Percentiles rank a stretch among this genome's conserved stretches.
These are phyloP conservation scores for Uronychia setigera DNA, from an alignment of 73 alveolate species.

Conservation along the genomic window DNA sequence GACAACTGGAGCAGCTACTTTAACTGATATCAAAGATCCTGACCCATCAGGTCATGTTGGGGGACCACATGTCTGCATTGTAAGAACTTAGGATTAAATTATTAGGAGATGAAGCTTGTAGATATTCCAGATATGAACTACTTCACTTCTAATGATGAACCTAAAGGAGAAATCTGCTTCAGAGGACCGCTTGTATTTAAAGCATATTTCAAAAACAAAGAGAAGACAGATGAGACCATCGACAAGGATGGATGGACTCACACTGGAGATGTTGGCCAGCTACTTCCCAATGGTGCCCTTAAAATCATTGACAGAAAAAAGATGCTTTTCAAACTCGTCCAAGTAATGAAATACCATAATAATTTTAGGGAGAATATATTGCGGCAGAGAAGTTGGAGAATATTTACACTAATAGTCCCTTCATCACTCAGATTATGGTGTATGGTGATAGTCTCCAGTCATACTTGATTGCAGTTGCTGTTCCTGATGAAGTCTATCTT, in stretches of 20 bases:
- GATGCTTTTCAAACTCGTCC: slow-evolving; percentile 68
- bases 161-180: slow-evolving; percentile 74
- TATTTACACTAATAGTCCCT: slow-evolving; percentile 58
- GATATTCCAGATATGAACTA: slow-evolving; percentile 77
- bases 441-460: slow-evolving; percentile 69
- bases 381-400: slow-evolving; percentile 74
- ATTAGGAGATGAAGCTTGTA: slow-evolving; percentile 19
- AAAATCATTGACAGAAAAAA: slow-evolving; percentile 89
- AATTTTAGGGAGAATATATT: slow-evolving; percentile 82
- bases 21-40: slow-evolving; percentile 68
- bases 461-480: slow-evolving; percentile 61
- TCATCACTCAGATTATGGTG: slow-evolving; percentile 70
- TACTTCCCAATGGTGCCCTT: slow-evolving; percentile 74
- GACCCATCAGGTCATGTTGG: slow-evolving; percentile 71
- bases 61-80: slow-evolving; percentile 55
- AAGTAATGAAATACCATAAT: too few species aligned
- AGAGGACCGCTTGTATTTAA: slow-evolving; percentile 52
- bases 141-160: slow-evolving; percentile 37
- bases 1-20: slow-evolving; percentile 62
- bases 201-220: slow-evolving; percentile 68
- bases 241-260: slow-evolving; percentile 77
- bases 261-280: slow-evolving; percentile 74
- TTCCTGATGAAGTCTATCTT: slow-evolving; percentile 70
- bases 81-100: not conserved
- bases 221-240: slow-evolving; percentile 64